Percentiles rank a stretch among this genome's conserved stretches.
Evolutionary conservation across 1,139 yeast species (phyloP).

Genomic region (Diutina mesorugosa): DNA sequence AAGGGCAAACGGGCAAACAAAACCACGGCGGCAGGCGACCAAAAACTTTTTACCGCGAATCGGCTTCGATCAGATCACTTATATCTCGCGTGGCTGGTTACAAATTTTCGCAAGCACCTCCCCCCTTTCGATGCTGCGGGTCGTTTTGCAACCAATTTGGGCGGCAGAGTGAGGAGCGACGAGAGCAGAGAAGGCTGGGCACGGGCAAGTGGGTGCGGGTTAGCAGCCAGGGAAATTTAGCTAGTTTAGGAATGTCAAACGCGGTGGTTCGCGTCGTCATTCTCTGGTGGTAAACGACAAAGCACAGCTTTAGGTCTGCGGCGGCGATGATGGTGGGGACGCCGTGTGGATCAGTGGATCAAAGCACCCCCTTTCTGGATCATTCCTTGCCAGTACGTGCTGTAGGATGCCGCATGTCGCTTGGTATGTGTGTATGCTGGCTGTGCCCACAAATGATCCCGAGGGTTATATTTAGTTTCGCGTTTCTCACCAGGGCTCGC

Average conservation of each 20-base stretch:
- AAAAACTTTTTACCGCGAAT: neutral
- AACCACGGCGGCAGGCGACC: neutral
- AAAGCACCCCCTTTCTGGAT: neutral
- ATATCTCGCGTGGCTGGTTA: neutral
- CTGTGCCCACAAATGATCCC: neutral
- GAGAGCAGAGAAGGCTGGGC: neutral
- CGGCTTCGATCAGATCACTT: neutral
- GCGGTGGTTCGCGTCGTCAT: neutral
- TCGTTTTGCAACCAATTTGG: neutral
- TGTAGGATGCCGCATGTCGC: neutral
- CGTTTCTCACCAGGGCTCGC: neutral
- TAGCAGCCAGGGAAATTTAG: neutral
- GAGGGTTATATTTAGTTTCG: neutral
- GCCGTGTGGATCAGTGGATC: too few species aligned
- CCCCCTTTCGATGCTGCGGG: neutral
- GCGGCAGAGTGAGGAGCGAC: neutral
- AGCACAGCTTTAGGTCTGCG: too few species aligned
- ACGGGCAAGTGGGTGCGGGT: neutral
- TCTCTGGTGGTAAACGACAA: neutral
- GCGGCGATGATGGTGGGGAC: too few species aligned
- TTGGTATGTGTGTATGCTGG: neutral
- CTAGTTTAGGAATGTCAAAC: neutral
- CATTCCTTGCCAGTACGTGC: neutral
- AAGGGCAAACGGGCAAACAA: neutral
- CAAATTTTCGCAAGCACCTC: neutral